Conservation (phyloP, 2,329 filamentous ascomycete species). For the Trichothecium roseum region DNA sequence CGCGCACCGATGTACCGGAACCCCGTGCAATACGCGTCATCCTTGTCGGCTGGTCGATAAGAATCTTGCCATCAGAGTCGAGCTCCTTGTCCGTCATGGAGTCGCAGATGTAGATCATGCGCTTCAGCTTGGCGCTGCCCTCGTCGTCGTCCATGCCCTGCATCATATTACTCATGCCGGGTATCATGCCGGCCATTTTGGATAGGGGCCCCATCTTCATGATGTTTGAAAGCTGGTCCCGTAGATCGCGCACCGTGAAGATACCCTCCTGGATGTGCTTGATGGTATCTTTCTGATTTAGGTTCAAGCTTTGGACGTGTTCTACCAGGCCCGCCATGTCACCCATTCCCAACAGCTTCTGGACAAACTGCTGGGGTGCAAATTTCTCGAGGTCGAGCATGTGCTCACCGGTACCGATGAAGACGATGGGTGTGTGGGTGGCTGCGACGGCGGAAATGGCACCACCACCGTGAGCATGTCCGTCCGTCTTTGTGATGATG, state of each 20-base stretch:
- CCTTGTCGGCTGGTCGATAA: constrained; percentile 81
- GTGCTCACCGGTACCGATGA: constrained; percentile 95
- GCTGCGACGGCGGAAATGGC: constrained; percentile 96
- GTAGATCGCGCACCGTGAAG: constrained; percentile 87
- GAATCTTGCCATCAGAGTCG: constrained; percentile 88
- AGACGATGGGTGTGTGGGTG: constrained; percentile 93
- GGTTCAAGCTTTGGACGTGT: constrained; percentile 88
- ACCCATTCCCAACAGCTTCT: constrained; percentile 91
- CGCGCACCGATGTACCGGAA: constrained; percentile 78
- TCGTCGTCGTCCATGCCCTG: constrained; percentile 95
- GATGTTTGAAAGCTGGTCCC: constrained; percentile 93
- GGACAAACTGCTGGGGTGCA: constrained; percentile 84
- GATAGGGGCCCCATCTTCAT: constrained; percentile 99
- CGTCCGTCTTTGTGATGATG: constrained; percentile 98
- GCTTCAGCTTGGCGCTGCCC: constrained; percentile 82
- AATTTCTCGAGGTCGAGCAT: constrained; percentile 93
- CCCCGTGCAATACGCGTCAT: constrained; percentile 89
- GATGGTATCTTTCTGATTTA: constrained; percentile 98
- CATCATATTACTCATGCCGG: constrained; percentile 88
- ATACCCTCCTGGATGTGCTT: constrained; percentile 97
- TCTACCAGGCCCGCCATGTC: constrained; percentile 93
- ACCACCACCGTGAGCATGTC: constrained; percentile 88
- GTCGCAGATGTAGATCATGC: constrained; percentile 99
- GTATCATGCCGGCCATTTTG: constrained; percentile 98
- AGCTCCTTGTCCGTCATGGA: constrained; percentile 96